Evolutionary conservation across 2,329 filamentous ascomycete genomes (phyloP), one percentile per base, ranked within the genome.

Genomic region (Fusarium sp.): DNA sequence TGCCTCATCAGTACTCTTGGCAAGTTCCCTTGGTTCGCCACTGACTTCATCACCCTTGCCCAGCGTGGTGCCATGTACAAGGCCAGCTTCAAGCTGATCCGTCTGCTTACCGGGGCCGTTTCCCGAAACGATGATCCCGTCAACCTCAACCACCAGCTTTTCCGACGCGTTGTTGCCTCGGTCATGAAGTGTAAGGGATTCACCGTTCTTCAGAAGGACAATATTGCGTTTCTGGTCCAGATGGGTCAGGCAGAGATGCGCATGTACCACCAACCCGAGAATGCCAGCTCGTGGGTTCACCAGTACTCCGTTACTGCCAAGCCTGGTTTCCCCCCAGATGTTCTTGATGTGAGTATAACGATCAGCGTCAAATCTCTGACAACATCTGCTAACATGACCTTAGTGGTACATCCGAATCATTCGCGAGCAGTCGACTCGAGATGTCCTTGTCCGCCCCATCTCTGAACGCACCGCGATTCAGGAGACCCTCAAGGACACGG

Each of bases 11-110:
- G 89, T 79, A 92, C 88, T 1, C 78, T 91, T 41, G 87, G 86
- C 69, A 90, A 92, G 83, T 86, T 91, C 50, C 91, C 91, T 0
- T 93, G 91, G 91, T 86, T 88, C 68, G 85, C 86, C 79, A 85
- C 90, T 1, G 81, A 88, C 4, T 75, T 84, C 63, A 89, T 92
- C 82, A 92, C 88, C 9, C 83, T 92, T 56, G 82, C 84, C 65
- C 87, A 92, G 80, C 88, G 91, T 1, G 81, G 87, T 50, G 81
- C 84, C 9, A 82, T 92, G 30, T 91, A 87, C 76, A 82, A 86
- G 13, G 83, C 88, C 0, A 87, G 88, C 2, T 78, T 84, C 41
- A 83, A 86, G 67, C 83, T 92, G 34, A 78, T 91, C 35, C 78
- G 79, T 0, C 79, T 87, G 1, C 84, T 92, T 1, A 75, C 81